Evolutionary conservation across 345 rosid genomes (phyloP).

Genomic region (Citrus hindsii): DNA sequence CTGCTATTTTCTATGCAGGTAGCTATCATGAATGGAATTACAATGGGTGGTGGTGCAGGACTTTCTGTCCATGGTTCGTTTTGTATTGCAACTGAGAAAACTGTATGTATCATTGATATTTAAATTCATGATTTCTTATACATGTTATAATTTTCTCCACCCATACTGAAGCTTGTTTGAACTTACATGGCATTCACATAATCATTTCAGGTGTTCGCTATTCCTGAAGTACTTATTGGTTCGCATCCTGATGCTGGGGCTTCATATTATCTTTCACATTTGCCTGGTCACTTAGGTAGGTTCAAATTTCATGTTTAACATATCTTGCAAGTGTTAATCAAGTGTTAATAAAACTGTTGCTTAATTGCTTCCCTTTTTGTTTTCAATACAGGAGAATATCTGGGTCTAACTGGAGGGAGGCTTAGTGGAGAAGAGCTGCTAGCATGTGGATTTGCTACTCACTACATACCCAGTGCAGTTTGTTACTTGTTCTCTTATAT

Average conservation of each 20-base stretch:
- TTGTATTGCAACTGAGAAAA: constrained; percentile 21
- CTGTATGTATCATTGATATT: constrained; percentile 1
- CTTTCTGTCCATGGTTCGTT: constrained; percentile 22
- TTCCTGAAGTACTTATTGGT: constrained; percentile 23
- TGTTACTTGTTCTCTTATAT: not conserved
- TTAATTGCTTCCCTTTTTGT: not conserved
- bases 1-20: constrained; percentile 1
- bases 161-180: not conserved
- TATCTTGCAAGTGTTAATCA: not conserved
- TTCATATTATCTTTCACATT: constrained; percentile 26
- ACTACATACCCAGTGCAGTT: constrained; percentile 12
- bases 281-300: constrained; percentile 20
- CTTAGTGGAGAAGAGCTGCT: constrained; percentile 15
- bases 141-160: not conserved
- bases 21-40: constrained; percentile 21
- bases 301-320: not conserved
- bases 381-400: constrained; percentile 11
- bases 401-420: constrained; percentile 10
- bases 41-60: constrained; percentile 28
- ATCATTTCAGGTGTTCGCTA: constrained; percentile 15
- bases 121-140: no score
- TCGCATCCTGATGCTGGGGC: constrained; percentile 25
- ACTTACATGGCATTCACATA: not conserved
- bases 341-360: not conserved
- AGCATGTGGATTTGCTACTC: constrained; percentile 21